Evolutionary conservation across 2,329 filamentous ascomycete species (phyloP).

Genomic region (Rutstroemia sp.): DNA sequence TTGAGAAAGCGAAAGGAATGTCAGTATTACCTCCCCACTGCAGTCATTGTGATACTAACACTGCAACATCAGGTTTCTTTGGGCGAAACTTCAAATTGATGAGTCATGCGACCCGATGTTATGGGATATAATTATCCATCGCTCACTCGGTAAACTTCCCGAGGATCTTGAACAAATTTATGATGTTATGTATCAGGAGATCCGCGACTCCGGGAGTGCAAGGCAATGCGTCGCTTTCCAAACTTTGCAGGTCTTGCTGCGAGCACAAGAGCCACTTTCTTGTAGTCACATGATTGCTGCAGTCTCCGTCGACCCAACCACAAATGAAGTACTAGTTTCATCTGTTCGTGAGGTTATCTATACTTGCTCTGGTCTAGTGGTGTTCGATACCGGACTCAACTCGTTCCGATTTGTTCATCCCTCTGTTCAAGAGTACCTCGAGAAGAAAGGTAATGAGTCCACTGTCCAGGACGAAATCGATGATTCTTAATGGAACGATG

Average conservation of each 20-base stretch:
- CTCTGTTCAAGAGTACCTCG: neutral
- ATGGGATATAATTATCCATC: neutral
- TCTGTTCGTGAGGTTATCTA: neutral
- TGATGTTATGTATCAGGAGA: neutral
- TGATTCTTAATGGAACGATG: neutral
- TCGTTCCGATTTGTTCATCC: neutral
- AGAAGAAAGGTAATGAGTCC: too few relatives aligned
- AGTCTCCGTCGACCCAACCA: neutral
- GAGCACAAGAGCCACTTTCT: neutral
- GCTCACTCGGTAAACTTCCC: neutral
- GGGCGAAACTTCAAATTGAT: neutral
- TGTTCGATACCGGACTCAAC: neutral
- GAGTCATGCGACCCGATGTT: neutral
- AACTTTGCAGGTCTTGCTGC: neutral
- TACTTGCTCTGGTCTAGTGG: neutral
- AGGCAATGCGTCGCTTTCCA: neutral
- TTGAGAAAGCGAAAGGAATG: neutral
- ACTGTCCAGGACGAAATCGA: neutral
- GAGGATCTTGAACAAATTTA: neutral
- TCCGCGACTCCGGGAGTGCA: neutral
- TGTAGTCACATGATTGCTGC: neutral
- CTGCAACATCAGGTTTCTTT: neutral
- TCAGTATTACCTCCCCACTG: neutral
- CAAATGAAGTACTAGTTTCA: neutral
- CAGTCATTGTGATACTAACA: neutral